Conservation (phyloP, 2,329 filamentous ascomycete species). For the Myriosclerotinia duriaeana region DNA sequence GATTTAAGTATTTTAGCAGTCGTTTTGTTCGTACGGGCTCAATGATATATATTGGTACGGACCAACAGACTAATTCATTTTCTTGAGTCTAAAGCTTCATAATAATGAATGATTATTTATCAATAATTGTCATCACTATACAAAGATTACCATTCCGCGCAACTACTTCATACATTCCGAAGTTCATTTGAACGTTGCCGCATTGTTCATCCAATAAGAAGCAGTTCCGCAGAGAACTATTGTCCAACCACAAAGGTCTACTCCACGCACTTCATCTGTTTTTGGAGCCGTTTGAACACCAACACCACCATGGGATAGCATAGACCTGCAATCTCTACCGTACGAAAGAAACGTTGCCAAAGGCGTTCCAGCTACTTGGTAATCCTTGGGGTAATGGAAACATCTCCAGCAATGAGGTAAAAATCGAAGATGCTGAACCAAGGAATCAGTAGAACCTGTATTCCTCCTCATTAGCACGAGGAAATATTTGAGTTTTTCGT, state of each 20-base stretch:
- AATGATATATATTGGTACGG: too few relatives aligned
- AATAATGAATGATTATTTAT: background rate
- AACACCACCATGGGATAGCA: background rate
- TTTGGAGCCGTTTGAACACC: background rate
- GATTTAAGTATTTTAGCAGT: too few relatives aligned
- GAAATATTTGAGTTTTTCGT: too few relatives aligned
- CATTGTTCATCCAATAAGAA: background rate
- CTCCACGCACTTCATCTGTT: background rate
- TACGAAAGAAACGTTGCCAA: background rate
- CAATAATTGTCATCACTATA: background rate
- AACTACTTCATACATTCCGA: background rate
- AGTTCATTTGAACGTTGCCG: background rate
- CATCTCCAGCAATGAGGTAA: conserved; percentile 10
- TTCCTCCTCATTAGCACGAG: background rate
- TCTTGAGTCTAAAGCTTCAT: too few relatives aligned
- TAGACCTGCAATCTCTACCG: background rate
- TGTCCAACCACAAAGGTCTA: background rate
- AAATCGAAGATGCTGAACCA: background rate
- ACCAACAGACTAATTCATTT: too few relatives aligned
- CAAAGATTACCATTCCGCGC: background rate
- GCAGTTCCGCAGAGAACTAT: conserved; percentile 4
- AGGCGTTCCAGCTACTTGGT: background rate
- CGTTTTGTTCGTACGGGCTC: too few relatives aligned
- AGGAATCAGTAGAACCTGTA: conserved; percentile 1
- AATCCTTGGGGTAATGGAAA: background rate